Base-by-base conservation (phyloP, 768 basidiomycete genomes). In the Collybia sordida region DNA sequence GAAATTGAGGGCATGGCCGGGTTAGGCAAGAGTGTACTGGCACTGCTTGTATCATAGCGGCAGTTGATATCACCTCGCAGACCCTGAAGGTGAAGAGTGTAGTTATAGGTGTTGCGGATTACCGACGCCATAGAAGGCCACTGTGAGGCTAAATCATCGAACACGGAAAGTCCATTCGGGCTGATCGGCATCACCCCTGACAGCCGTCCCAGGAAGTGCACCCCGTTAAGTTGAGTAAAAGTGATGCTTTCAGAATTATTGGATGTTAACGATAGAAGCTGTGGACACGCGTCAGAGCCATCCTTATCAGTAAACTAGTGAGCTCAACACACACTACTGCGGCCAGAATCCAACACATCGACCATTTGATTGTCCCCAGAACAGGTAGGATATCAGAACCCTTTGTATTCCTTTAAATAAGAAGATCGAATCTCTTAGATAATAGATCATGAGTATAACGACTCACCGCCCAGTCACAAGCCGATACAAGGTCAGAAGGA, bases 51-150 rank as follows among this genome's bases (percentile, higher is more conserved):
- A n/a, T 56, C 51, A 28, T 62, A 64, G 15, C 12, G 25, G 21
- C 62, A 64, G 17, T 35, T 46, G 35, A 64, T 35, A 7, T 57
- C 51, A 40, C 56, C 58, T 3, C 18, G n/a, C 28, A 64, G 45
- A 19, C 62, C 62, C 53, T 64, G 62, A 27, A 60, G 55, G 14
- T 55, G 25, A 41, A 64, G 55, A 6, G 58, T 58, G 53, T 64
- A 64, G 46, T 58, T 54, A 37, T 61, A 64, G 2, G 47, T 43
- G 27, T 27, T 27, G 27, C 6, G 27, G 11, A 27, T 27, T 22
- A 21, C n/a, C 15, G 39, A 44, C n/a, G 47, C 52, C 39, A 49
- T 27, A 3, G 23, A 18, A 6, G 24, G 24, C n/a, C 31, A n/a
- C 23, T n/a, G 17, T 27, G 27, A 27, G 3, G 4, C 4, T 18